A percentile compares a stretch with the other conserved stretches of the same genome.
phyloP scores from a whole-genome alignment of 2,329 filamentous ascomycete genomes.

The Colletotrichum cuscutae region DNA sequence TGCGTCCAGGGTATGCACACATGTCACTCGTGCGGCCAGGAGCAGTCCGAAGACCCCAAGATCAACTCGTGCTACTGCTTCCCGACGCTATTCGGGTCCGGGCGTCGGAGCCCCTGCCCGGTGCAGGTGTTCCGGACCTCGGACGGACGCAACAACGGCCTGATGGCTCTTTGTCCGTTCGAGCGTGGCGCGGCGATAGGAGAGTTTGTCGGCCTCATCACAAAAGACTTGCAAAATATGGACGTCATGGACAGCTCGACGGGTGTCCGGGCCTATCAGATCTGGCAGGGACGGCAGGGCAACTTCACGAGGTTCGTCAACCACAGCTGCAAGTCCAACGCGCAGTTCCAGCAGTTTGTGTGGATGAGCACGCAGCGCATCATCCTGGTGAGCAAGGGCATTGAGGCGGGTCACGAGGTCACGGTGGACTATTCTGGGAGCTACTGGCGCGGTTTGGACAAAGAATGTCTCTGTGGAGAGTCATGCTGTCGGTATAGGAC shows the following conservation, averaged over 20 bases:
- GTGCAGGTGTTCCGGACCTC: slow-evolving; percentile 64
- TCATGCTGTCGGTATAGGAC: slow-evolving; percentile 58
- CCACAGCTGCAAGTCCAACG: slow-evolving; percentile 67
- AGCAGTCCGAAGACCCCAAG: slow-evolving; percentile 60
- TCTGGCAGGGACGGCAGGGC: slow-evolving; percentile 65
- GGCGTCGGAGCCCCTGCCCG: slow-evolving; percentile 41
- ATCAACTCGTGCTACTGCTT: slow-evolving; percentile 64
- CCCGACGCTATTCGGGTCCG: slow-evolving; percentile 58
- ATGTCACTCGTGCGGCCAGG: slow-evolving; percentile 57
- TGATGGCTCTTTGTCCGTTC: slow-evolving; percentile 57
- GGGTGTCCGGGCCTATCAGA: slow-evolving; percentile 57
- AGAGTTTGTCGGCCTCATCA: slow-evolving; percentile 66
- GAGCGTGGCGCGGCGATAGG: slow-evolving; percentile 63
- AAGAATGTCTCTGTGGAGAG: slow-evolving; percentile 65
- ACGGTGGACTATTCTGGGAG: slow-evolving; percentile 68
- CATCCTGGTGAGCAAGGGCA: slow-evolving; percentile 64
- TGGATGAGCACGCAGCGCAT: slow-evolving; percentile 66
- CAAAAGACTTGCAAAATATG: slow-evolving; percentile 59
- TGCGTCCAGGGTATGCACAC: slow-evolving; percentile 34
- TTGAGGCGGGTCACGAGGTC: slow-evolving; percentile 62
- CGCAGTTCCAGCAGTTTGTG: slow-evolving; percentile 66
- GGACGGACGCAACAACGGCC: slow-evolving; percentile 65
- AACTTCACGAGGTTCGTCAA: slow-evolving; percentile 70
- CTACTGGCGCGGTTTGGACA: slow-evolving; percentile 67
- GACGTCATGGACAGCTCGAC: slow-evolving; percentile 65